Conservation (phyloP, 257 asterid species). For the Perilla frutescens region DNA sequence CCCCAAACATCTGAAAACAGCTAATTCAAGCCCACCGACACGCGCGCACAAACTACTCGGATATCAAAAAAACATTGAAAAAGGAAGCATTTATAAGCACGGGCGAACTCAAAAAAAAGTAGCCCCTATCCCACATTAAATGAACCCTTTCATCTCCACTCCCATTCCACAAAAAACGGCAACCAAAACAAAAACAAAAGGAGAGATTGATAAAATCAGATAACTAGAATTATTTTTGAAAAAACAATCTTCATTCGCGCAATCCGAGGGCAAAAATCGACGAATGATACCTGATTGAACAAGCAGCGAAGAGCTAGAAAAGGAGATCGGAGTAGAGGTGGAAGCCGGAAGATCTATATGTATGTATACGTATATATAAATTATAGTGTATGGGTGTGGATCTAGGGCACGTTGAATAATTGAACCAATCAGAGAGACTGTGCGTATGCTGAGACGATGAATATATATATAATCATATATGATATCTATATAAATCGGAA, state of each 20-base stretch:
- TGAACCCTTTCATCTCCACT: constrained; percentile 30
- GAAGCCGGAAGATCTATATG: constrained; percentile 39
- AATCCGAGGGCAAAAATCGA: constrained; percentile 14
- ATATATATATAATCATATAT: constrained; percentile 27
- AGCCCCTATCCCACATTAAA: constrained; percentile 36
- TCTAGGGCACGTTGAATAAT: constrained; percentile 48
- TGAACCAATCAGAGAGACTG: constrained; percentile 46
- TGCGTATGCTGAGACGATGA: constrained; percentile 32
- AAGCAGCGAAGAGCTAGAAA: constrained; percentile 30
- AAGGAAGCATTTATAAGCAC: constrained; percentile 18
- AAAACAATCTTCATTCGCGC: neutral
- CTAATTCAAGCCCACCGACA: constrained; percentile 29
- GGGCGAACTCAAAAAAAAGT: constrained; percentile 19
- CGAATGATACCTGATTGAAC: constrained; percentile 41
- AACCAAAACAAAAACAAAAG: constrained; percentile 9
- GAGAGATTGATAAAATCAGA: constrained; percentile 7
- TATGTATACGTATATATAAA: constrained; percentile 34
- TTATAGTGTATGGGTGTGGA: constrained; percentile 39
- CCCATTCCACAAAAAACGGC: constrained; percentile 21
- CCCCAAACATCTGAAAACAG: constrained; percentile 29
- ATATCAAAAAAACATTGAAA: constrained; percentile 13
- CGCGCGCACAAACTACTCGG: constrained; percentile 31
- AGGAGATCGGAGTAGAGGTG: constrained; percentile 46
- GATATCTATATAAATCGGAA: constrained; percentile 22
- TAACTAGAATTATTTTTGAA: neutral